These are phyloP conservation scores for Kwoniella botswanensis DNA, from an alignment of 768 basidiomycete genomes.

Conservation along the genomic window DNA sequence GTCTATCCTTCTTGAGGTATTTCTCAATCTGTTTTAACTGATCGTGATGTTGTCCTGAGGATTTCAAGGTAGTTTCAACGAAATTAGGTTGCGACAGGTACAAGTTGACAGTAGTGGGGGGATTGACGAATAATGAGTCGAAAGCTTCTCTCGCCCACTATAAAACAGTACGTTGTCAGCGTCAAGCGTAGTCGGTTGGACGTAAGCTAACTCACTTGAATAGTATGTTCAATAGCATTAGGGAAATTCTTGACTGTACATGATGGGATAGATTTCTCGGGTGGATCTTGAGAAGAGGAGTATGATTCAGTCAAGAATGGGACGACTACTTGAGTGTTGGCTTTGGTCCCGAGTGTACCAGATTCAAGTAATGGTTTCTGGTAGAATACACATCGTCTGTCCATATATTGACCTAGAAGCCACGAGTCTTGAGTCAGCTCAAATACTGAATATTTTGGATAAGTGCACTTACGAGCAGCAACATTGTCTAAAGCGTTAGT, in stretches of 20 bases:
- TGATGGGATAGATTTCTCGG: constrained; percentile 93
- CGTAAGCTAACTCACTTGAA: constrained; percentile 70
- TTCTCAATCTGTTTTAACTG: constrained; percentile 86
- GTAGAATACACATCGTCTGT: constrained; percentile 95
- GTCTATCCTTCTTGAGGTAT: constrained; percentile 88
- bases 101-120: constrained; percentile 88
- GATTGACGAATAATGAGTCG: constrained; percentile 90
- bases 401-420: constrained; percentile 87
- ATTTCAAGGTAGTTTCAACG: constrained; percentile 85
- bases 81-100: constrained; percentile 97
- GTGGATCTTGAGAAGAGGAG: constrained; percentile 96
- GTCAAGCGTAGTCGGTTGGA: not conserved
- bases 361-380: constrained; percentile 95
- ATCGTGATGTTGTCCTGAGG: constrained; percentile 87
- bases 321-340: constrained; percentile 92
- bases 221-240: constrained; percentile 95
- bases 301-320: constrained; percentile 96
- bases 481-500: constrained; percentile 98
- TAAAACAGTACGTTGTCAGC: not conserved
- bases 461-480: constrained; percentile 74
- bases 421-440: constrained; percentile 15
- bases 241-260: constrained; percentile 99
- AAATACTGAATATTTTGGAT: constrained; percentile 58
- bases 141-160: constrained; percentile 95
- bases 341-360: constrained; percentile 97